A percentile compares a stretch with the other conserved stretches of the same genome.
phyloP scores from a whole-genome alignment of 305 asterid genomes.

The Stenogyne calaminthoides region DNA sequence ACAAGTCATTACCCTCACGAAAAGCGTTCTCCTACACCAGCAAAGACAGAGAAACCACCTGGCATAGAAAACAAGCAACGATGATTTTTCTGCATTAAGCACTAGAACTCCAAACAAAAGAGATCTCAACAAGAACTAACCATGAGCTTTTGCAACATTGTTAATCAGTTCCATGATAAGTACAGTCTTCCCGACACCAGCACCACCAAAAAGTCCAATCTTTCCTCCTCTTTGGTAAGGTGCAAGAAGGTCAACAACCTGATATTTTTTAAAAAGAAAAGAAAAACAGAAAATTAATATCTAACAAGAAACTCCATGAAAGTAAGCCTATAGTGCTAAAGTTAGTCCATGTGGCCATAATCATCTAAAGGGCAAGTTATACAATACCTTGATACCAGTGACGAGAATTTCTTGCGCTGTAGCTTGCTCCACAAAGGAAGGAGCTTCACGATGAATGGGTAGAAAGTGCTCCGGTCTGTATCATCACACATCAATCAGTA shows the following conservation, averaged over 20 bases:
- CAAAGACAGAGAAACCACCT: slow-evolving; percentile 99
- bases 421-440: slow-evolving; percentile 91
- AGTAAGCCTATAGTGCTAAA: not conserved
- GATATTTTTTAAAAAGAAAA: not conserved
- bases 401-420: slow-evolving; percentile 94
- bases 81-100: slow-evolving; percentile 12
- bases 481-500: slow-evolving; percentile 28
- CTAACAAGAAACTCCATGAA: not conserved
- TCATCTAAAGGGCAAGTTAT: not conserved
- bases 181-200: slow-evolving; percentile 95
- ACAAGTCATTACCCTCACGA: slow-evolving; percentile 97
- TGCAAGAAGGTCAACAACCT: slow-evolving; percentile 98
- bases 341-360: not conserved
- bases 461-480: slow-evolving; percentile 79
- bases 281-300: slow-evolving; percentile 12
- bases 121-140: slow-evolving; percentile 42
- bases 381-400: slow-evolving; percentile 88
- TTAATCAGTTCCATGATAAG: slow-evolving; percentile 96
- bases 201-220: slow-evolving; percentile 98
- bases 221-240: slow-evolving; percentile 99
- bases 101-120: not conserved
- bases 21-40: slow-evolving; percentile 98
- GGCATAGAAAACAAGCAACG: slow-evolving; percentile 28
- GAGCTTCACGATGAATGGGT: slow-evolving; percentile 98
- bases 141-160: slow-evolving; percentile 97